Percentiles rank a stretch among this genome's conserved stretches.
Conservation (phyloP, 2,329 filamentous ascomycete species). For the Xenosphaeropsis pyriputrescens region DNA sequence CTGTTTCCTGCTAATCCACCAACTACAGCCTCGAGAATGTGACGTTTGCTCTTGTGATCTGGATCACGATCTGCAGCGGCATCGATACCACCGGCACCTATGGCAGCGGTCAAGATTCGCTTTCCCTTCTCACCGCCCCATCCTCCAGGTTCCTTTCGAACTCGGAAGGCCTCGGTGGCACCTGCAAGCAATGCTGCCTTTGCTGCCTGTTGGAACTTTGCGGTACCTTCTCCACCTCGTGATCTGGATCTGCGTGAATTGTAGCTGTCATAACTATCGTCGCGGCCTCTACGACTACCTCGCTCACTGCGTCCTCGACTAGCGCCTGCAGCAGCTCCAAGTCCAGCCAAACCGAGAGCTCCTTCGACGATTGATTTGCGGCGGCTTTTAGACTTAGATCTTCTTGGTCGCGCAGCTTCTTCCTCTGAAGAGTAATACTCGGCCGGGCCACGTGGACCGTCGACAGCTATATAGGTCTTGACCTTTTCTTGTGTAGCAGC, state of each 20-base stretch:
- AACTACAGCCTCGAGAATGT: slow-evolving; percentile 74
- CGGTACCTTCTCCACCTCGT: slow-evolving; percentile 33
- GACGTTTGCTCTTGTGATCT: slow-evolving; percentile 63
- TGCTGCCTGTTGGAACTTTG: slow-evolving; percentile 70
- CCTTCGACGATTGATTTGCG: slow-evolving; percentile 51
- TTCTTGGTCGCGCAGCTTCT: slow-evolving; percentile 31
- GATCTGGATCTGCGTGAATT: slow-evolving; percentile 29
- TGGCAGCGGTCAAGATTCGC: slow-evolving; percentile 77
- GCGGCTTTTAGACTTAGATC: slow-evolving; percentile 36
- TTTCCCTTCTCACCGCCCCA: slow-evolving; percentile 90
- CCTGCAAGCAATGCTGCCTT: slow-evolving; percentile 84
- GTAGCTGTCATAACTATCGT: slow-evolving; percentile 22
- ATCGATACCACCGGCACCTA: slow-evolving; percentile 76
- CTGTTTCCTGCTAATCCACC: slow-evolving; percentile 80
- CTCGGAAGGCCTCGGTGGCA: slow-evolving; percentile 81
- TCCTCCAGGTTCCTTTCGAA: slow-evolving; percentile 73
- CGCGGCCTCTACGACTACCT: slow-evolving; percentile 21
- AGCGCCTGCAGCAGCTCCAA: slow-evolving; percentile 46
- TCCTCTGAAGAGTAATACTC: slow-evolving; percentile 40
- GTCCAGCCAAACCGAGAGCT: slow-evolving; percentile 44
- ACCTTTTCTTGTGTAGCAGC: slow-evolving; percentile 28
- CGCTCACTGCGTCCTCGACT: slow-evolving; percentile 31
- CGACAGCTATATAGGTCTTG: slow-evolving; percentile 35
- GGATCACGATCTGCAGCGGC: slow-evolving; percentile 53
- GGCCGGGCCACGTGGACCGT: slow-evolving; percentile 35